phyloP scores from a whole-genome alignment of 148 eudicot genomes.

The Camellia granthamiana region DNA sequence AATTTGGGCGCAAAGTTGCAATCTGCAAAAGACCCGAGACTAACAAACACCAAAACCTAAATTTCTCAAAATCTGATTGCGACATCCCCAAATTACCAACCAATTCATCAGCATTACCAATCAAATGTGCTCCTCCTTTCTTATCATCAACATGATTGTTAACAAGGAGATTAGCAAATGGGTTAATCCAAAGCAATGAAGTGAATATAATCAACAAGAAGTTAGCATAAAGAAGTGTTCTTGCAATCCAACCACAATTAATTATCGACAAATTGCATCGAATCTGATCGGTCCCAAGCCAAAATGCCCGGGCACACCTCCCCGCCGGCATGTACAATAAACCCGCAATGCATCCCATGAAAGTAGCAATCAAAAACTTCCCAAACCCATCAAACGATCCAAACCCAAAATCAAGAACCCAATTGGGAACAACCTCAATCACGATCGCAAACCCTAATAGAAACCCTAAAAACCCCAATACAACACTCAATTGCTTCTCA shows the following conservation, averaged over 20 bases:
- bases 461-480: conserved; percentile 57
- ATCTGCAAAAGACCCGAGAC: conserved; percentile 58
- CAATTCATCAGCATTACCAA: conserved; percentile 28
- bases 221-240: conserved; percentile 59
- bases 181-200: conserved; percentile 84
- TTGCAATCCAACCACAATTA: conserved; percentile 71
- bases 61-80: conserved; percentile 45
- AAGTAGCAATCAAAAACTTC: conserved; percentile 39
- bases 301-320: conserved; percentile 75
- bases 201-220: conserved; percentile 50
- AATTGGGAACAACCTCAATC: conserved; percentile 41
- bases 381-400: conserved; percentile 59
- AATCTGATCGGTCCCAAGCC: conserved; percentile 98
- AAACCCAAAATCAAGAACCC: conserved; percentile 57
- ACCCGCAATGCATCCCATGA: conserved; percentile 58
- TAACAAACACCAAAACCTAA: conserved; percentile 64
- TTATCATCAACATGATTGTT: conserved; percentile 29
- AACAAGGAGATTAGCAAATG: conserved; percentile 55
- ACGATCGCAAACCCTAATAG: conserved; percentile 43
- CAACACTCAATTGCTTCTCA: conserved; percentile 65
- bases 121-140: conserved; percentile 15
- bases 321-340: conserved; percentile 66
- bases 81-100: conserved; percentile 71
- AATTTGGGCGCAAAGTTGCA: conserved; percentile 52
- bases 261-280: conserved; percentile 71